Evolutionary conservation across 2,329 filamentous ascomycete species (phyloP), one percentile per base, ranked within the genome.

Genomic region (Exophiala alcalophila): DNA sequence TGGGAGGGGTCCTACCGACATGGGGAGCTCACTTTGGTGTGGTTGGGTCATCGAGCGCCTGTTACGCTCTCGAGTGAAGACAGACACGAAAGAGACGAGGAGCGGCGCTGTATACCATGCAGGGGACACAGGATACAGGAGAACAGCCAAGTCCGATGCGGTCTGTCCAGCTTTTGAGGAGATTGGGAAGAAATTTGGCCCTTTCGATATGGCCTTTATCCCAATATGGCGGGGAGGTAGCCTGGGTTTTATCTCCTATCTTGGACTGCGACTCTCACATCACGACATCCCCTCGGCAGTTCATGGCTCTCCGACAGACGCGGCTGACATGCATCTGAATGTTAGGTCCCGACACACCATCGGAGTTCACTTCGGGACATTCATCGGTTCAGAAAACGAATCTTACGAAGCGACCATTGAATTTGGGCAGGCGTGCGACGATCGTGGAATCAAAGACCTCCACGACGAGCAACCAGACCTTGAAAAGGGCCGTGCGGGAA

Each of bases 351-450:
- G 62, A 54, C 66, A 65, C 52, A 72, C 67, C 24, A 63, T 76
- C 19, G 72, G 68, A 0, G 73, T 74, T 67, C 72, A 76, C 42
- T 74, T 68, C 47, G 72, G 71, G 0, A 74, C 71, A 0, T 50
- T 50, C 19, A 20, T 50, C 9, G 48, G 48, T 6, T 31, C 39
- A 4, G 39, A 40, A 15, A 47, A 40, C 25, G 48, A 50, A 26
- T 27, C 44, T 5, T 36, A 38, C 28, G 48, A 50, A 38, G 48
- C 48, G 4, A 29, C 42, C 15, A 44, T 37, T 20, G 48, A 50
- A 21, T 44, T 50, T 26, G 34, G 21, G 12, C 36, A 40, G 18
- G 38, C 43, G 11, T 47, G 47, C 21, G 40, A 43, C 19, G 28
- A 34, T 11, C 23, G 15, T 2, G 21, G 30, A 10, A 35, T 50